phyloP scores from a whole-genome alignment of 768 basidiomycete genomes.

The Cystobasidium onofrii region DNA sequence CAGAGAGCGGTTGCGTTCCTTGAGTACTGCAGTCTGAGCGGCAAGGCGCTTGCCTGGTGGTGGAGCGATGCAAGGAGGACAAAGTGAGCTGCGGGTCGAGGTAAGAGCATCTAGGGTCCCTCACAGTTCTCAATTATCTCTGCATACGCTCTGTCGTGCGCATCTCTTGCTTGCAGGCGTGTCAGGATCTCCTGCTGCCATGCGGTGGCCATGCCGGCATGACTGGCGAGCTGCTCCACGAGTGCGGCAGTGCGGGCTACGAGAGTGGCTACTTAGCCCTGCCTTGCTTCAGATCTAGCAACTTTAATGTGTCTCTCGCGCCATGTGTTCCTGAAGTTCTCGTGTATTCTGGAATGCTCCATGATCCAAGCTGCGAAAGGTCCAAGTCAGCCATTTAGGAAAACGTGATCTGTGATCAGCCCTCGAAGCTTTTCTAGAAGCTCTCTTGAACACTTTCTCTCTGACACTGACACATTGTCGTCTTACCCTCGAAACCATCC shows the following conservation, averaged over 20 bases:
- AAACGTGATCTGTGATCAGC: no score
- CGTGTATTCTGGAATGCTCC: background rate
- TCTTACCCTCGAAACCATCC: background rate
- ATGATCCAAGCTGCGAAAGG: background rate
- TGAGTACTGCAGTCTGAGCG: constrained; percentile 81
- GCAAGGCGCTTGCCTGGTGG: constrained; percentile 87
- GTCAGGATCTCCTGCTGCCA: constrained; percentile 42
- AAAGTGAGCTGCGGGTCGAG: background rate
- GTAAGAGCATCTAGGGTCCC: constrained; percentile 42
- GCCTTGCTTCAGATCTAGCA: background rate
- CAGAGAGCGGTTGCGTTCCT: constrained; percentile 82
- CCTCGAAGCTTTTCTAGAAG: no score
- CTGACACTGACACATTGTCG: no score
- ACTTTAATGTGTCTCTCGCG: background rate
- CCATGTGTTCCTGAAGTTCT: background rate
- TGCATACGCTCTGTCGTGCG: constrained; percentile 67
- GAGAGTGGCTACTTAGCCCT: background rate
- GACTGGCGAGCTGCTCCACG: no score
- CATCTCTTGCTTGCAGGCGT: constrained; percentile 67
- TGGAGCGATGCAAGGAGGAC: background rate
- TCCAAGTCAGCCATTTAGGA: background rate
- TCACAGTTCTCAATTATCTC: constrained; percentile 86
- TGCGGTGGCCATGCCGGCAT: constrained; percentile 8
- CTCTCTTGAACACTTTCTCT: no score
- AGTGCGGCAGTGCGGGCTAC: no score